A percentile compares a stretch with the other conserved stretches of the same genome.
Conservation (phyloP, 2,329 filamentous ascomycete species). For the Beauveria pseudobassiana region DNA sequence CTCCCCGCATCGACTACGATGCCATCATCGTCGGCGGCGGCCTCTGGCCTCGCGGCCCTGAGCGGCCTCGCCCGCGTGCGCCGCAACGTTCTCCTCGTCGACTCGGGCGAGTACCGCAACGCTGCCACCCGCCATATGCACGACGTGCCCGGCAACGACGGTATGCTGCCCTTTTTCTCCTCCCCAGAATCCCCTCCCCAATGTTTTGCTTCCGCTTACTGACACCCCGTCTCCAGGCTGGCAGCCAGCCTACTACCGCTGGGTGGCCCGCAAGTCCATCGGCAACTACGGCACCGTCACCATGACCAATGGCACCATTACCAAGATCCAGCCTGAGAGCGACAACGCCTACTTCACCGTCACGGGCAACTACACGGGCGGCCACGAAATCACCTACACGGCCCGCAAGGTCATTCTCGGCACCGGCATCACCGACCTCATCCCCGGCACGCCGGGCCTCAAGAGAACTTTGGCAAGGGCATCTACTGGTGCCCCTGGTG, state of each 20-base stretch:
- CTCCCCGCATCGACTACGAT: slow-evolving; percentile 34
- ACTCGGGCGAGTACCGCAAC: slow-evolving; percentile 53
- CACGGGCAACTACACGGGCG: slow-evolving; percentile 14
- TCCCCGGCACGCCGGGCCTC: slow-evolving; percentile 48
- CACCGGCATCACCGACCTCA: slow-evolving; percentile 47
- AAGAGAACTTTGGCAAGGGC: slow-evolving; percentile 50
- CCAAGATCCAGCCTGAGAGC: slow-evolving; percentile 29
- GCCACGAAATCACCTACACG: slow-evolving; percentile 25
- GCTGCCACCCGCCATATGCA: slow-evolving; percentile 50
- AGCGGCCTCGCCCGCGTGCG: slow-evolving; percentile 53
- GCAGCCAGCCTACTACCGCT: slow-evolving; percentile 46
- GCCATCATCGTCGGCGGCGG: slow-evolving; percentile 52
- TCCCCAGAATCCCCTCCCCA: no score
- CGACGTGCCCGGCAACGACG: slow-evolving; percentile 53
- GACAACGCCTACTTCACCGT: slow-evolving; percentile 29
- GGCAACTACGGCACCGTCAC: slow-evolving; percentile 40
- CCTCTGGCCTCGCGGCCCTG: slow-evolving; percentile 42
- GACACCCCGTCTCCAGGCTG: slow-evolving; percentile 34
- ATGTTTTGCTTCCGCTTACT: neutral
- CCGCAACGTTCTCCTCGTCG: slow-evolving; percentile 47
- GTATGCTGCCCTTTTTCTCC: slow-evolving; percentile 24
- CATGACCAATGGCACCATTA: slow-evolving; percentile 46
- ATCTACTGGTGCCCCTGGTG: slow-evolving; percentile 61
- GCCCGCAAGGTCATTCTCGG: slow-evolving; percentile 50
- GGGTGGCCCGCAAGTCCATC: slow-evolving; percentile 45